phyloP scores from a whole-genome alignment of 176 grass and related monocot genomes.

The Oryza rufipogon region DNA sequence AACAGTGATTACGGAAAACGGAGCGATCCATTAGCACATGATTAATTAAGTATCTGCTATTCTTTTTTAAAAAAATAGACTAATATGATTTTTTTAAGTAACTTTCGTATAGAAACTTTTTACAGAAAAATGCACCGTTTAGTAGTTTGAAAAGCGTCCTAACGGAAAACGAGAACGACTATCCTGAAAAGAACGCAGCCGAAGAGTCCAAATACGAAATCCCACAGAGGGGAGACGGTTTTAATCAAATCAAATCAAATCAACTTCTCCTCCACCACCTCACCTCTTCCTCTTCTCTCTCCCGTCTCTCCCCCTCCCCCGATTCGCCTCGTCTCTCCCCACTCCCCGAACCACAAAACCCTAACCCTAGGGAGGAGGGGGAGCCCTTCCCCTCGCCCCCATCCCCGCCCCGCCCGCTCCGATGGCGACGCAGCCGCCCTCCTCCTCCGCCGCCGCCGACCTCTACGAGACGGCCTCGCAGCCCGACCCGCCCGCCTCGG shows the following conservation, averaged over 20 bases:
- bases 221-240: background rate
- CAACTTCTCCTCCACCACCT: too few relatives aligned
- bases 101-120: too few relatives aligned
- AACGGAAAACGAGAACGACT: too few relatives aligned
- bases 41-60: too few relatives aligned
- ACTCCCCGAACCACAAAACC: background rate
- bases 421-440: slow-evolving; percentile 58
- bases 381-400: background rate
- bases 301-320: background rate
- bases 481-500: slow-evolving; percentile 66
- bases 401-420: background rate
- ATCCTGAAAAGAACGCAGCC: too few relatives aligned
- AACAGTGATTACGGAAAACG: too few relatives aligned
- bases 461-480: slow-evolving; percentile 99
- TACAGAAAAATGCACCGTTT: too few relatives aligned
- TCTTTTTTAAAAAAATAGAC: too few relatives aligned
- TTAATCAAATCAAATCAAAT: slow-evolving; percentile 14
- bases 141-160: too few relatives aligned
- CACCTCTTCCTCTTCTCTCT: background rate
- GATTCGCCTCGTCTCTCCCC: slow-evolving; percentile 38
- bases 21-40: too few relatives aligned
- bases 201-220: background rate
- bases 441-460: slow-evolving; percentile 56
- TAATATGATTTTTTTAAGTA: too few relatives aligned
- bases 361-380: background rate